phyloP scores from a whole-genome alignment of 2,329 filamentous ascomycete genomes.

The Chaetomiaceae sp. region DNA sequence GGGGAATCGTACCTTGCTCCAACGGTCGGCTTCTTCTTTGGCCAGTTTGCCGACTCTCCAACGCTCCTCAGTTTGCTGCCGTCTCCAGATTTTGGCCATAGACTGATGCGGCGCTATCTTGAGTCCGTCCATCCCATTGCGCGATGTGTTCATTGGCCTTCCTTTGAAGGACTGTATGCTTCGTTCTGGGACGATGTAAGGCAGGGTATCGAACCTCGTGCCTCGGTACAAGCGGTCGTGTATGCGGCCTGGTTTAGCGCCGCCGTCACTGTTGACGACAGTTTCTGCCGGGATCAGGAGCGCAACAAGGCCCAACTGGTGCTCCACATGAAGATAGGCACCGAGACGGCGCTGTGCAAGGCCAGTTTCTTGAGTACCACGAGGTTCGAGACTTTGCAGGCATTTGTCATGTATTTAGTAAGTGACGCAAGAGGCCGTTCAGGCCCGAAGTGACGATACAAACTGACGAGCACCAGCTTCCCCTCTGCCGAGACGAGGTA shows the following conservation, averaged over 20 bases:
- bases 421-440: slow-evolving; percentile 29
- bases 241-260: slow-evolving; percentile 68
- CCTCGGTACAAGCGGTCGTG: slow-evolving; percentile 63
- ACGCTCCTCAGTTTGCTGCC: slow-evolving; percentile 60
- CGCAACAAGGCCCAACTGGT: slow-evolving; percentile 54
- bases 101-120: slow-evolving; percentile 64
- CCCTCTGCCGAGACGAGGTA: slow-evolving; percentile 66
- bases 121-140: slow-evolving; percentile 63
- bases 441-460: not conserved
- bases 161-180: slow-evolving; percentile 61
- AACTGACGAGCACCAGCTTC: slow-evolving; percentile 46
- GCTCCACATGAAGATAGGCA: slow-evolving; percentile 59
- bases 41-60: slow-evolving; percentile 44
- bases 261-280: slow-evolving; percentile 60
- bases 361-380: slow-evolving; percentile 68
- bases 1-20: slow-evolving; percentile 64
- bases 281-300: slow-evolving; percentile 49
- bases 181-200: slow-evolving; percentile 61
- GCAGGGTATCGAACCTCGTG: slow-evolving; percentile 56
- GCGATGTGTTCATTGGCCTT: slow-evolving; percentile 62
- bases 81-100: slow-evolving; percentile 52
- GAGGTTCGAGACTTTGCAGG: slow-evolving; percentile 70
- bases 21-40: slow-evolving; percentile 63
- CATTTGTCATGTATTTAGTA: slow-evolving; percentile 72
- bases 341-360: slow-evolving; percentile 62